A percentile compares a stretch with the other conserved stretches of the same genome.
Conservation (phyloP, 169 alveolate genomes). For the Perkinsus olseni region DNA sequence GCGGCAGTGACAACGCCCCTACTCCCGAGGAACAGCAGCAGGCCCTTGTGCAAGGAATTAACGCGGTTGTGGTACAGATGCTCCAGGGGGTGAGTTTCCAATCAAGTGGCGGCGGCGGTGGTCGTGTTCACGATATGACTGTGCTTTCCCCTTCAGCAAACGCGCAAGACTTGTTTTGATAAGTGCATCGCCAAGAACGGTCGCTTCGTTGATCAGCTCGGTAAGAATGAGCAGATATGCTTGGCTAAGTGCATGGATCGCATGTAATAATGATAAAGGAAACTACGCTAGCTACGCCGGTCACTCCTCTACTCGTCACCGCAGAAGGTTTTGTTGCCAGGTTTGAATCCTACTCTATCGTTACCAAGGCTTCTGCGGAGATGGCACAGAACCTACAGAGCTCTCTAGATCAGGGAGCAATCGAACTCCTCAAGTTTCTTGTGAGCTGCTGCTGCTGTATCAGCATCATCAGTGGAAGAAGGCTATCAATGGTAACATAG, state of each 20-base stretch:
- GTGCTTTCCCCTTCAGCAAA: constrained; percentile 58
- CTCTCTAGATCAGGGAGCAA: neutral
- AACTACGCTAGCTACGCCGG: too few species aligned
- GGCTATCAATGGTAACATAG: too few species aligned
- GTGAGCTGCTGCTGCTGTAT: neutral
- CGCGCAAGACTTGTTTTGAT: constrained; percentile 67
- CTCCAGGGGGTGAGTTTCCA: neutral
- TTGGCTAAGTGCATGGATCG: constrained; percentile 79
- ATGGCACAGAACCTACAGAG: constrained; percentile 48
- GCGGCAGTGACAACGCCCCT: neutral
- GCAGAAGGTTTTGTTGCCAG: constrained; percentile 23
- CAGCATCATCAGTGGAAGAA: too few species aligned
- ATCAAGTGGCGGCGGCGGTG: too few species aligned
- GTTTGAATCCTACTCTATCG: constrained; percentile 74
- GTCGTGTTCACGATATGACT: neutral
- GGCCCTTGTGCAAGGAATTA: neutral
- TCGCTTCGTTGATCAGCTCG: constrained; percentile 56
- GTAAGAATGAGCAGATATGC: constrained; percentile 62
- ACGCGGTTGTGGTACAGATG: neutral
- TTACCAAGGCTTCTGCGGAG: constrained; percentile 64
- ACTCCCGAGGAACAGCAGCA: neutral
- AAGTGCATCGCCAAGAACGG: constrained; percentile 57
- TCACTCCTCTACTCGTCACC: neutral
- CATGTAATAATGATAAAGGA: too few species aligned
- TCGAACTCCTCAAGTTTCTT: neutral